phyloP scores from a whole-genome alignment of 768 basidiomycete species.

The Suillus sp. region DNA sequence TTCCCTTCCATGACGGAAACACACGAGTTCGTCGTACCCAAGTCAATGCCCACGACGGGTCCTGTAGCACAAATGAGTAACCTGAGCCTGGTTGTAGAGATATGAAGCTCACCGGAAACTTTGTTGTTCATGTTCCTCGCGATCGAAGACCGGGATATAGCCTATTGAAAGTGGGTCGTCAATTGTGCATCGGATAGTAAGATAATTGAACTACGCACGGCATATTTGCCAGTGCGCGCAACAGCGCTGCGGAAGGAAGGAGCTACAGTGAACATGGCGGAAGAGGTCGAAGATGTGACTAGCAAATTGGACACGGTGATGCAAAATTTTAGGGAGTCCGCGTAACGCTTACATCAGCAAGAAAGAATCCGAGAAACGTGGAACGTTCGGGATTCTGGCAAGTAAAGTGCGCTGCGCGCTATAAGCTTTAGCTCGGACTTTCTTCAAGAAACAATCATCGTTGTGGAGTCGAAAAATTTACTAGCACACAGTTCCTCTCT shows the following conservation, averaged over 20 bases:
- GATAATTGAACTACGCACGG: constrained; percentile 43
- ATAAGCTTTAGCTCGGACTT: too few relatives aligned
- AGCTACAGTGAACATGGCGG: constrained; percentile 74
- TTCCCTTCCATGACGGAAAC: constrained; percentile 96
- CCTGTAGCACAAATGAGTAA: constrained; percentile 41
- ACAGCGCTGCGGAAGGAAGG: constrained; percentile 63
- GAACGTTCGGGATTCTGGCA: constrained; percentile 21
- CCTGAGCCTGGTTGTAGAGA: not conserved
- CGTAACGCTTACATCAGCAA: constrained; percentile 21
- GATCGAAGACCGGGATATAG: constrained; percentile 69
- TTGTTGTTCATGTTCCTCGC: constrained; percentile 96
- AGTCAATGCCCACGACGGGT: constrained; percentile 94
- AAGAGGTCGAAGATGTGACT: constrained; percentile 39
- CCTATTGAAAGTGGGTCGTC: constrained; percentile 39
- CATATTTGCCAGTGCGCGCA: constrained; percentile 63
- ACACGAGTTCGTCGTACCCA: constrained; percentile 92
- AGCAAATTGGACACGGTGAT: constrained; percentile 35
- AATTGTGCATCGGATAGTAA: constrained; percentile 3
- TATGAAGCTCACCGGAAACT: constrained; percentile 67
- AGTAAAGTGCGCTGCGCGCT: too few relatives aligned
- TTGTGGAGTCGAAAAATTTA: not conserved
- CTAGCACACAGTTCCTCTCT: not conserved
- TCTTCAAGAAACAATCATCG: too few relatives aligned
- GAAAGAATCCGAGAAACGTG: constrained; percentile 12
- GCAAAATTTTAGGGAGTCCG: constrained; percentile 47